Conservation (phyloP, 2,329 filamentous ascomycete genomes). For the Neopestalotiopsis sp. region DNA sequence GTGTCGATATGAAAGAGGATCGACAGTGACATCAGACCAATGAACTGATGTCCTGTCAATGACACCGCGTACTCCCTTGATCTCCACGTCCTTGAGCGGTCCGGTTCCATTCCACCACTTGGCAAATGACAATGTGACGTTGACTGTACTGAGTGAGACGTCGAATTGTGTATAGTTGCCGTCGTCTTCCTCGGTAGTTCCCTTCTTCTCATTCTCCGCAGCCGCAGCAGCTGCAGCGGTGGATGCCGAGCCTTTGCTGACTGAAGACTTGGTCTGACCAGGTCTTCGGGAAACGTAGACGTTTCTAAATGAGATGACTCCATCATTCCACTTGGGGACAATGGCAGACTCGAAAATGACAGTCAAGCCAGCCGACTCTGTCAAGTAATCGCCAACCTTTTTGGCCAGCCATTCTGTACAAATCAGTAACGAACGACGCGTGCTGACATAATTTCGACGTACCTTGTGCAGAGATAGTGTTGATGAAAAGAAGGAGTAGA, state of each 20-base stretch:
- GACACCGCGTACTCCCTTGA: slow-evolving; percentile 91
- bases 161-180: slow-evolving; percentile 99
- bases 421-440: slow-evolving; percentile 25
- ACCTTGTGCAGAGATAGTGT: slow-evolving; percentile 96
- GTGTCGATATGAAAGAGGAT: slow-evolving; percentile 87
- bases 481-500: slow-evolving; percentile 86
- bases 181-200: slow-evolving; percentile 70
- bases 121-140: slow-evolving; percentile 95
- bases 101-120: slow-evolving; percentile 99
- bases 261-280: slow-evolving; percentile 79
- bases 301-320: slow-evolving; percentile 95
- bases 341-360: slow-evolving; percentile 98
- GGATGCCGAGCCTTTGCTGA: slow-evolving; percentile 89
- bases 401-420: slow-evolving; percentile 82
- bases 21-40: slow-evolving; percentile 71
- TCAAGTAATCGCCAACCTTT: slow-evolving; percentile 95
- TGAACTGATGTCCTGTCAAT: slow-evolving; percentile 86
- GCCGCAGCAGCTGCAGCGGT: slow-evolving; percentile 86
- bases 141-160: slow-evolving; percentile 90
- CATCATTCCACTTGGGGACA: slow-evolving; percentile 93
- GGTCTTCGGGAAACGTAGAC: slow-evolving; percentile 94
- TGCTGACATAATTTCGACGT: slow-evolving; percentile 33
- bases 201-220: slow-evolving; percentile 64
- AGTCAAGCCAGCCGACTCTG: slow-evolving; percentile 88
- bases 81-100: slow-evolving; percentile 86